Conservation (phyloP, 2,329 filamentous ascomycete genomes). For the Immersiporthe knoxdaviesiana region DNA sequence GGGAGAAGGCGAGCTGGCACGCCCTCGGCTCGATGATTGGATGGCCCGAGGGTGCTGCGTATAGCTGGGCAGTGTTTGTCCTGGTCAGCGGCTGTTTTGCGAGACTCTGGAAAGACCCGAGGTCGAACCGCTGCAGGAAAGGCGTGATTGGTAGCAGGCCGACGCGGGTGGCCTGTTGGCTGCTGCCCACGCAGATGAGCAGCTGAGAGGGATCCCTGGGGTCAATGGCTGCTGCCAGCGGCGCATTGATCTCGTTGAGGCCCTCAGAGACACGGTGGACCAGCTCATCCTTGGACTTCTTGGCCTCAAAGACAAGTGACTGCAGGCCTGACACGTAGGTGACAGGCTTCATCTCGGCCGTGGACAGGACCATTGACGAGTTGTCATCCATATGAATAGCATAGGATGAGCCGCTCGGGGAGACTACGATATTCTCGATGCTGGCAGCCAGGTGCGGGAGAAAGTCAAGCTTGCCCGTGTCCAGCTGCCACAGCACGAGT, state of each 20-base stretch:
- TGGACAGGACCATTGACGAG: slow-evolving; percentile 86
- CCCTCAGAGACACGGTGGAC: slow-evolving; percentile 56
- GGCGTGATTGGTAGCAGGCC: slow-evolving; percentile 54
- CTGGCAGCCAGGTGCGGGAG: slow-evolving; percentile 88
- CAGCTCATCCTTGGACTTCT: slow-evolving; percentile 54
- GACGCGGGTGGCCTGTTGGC: slow-evolving; percentile 60
- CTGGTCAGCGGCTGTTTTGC: slow-evolving; percentile 87
- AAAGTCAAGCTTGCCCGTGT: slow-evolving; percentile 80
- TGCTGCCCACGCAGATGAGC: slow-evolving; percentile 68
- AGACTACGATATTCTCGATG: slow-evolving; percentile 84
- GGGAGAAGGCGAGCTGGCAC: slow-evolving; percentile 73
- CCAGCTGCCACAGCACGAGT: slow-evolving; percentile 89
- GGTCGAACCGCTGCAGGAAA: slow-evolving; percentile 81
- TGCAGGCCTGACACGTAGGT: slow-evolving; percentile 86
- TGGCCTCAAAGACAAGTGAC: slow-evolving; percentile 55
- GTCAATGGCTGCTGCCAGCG: slow-evolving; percentile 64
- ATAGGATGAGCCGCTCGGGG: slow-evolving; percentile 78
- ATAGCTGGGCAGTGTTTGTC: slow-evolving; percentile 83
- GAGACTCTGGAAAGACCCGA: slow-evolving; percentile 76
- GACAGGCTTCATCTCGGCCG: slow-evolving; percentile 82
- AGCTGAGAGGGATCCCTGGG: slow-evolving; percentile 66
- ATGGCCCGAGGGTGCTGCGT: slow-evolving; percentile 71
- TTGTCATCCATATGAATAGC: slow-evolving; percentile 88
- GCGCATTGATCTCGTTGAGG: slow-evolving; percentile 48
- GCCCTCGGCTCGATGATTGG: slow-evolving; percentile 78